Conservation (phyloP, 805 yeast genomes). For the Dipodascus geniculatus region DNA sequence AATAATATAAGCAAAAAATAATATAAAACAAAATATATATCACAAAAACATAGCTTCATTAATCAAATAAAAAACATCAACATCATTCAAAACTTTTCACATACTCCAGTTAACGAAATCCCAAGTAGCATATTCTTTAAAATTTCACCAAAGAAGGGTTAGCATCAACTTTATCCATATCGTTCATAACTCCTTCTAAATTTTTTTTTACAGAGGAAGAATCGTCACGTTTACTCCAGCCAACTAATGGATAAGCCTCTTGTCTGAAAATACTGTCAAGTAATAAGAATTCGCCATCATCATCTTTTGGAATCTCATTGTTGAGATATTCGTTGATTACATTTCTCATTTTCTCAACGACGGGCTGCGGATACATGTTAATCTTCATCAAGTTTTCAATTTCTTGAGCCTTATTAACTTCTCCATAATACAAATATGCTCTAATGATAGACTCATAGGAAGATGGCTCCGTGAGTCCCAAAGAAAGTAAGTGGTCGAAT, state of each 20-base stretch:
- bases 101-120: no score
- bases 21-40: no score
- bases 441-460: constrained; percentile 26
- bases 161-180: not conserved
- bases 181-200: not conserved
- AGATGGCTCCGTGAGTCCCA: constrained; percentile 23
- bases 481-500: constrained; percentile 18
- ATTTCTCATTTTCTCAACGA: constrained; percentile 18
- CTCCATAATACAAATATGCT: constrained; percentile 20
- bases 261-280: constrained; percentile 18
- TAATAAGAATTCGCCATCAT: constrained; percentile 6
- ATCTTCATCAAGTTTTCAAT: constrained; percentile 17
- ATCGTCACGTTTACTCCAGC: not conserved
- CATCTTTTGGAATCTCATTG: not conserved
- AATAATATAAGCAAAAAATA: not conserved
- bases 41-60: not conserved
- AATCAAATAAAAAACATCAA: no score
- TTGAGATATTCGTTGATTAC: constrained; percentile 5
- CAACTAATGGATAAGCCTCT: constrained; percentile 10
- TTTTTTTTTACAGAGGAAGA: not conserved
- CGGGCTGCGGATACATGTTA: constrained; percentile 21
- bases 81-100: no score
- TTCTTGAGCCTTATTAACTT: constrained; percentile 14
- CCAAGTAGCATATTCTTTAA: not conserved
- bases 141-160: not conserved